Percentiles rank a stretch among this genome's conserved stretches.
Evolutionary conservation across 2,329 filamentous ascomycete species (phyloP).

Genomic region (Ophiostoma sp.): DNA sequence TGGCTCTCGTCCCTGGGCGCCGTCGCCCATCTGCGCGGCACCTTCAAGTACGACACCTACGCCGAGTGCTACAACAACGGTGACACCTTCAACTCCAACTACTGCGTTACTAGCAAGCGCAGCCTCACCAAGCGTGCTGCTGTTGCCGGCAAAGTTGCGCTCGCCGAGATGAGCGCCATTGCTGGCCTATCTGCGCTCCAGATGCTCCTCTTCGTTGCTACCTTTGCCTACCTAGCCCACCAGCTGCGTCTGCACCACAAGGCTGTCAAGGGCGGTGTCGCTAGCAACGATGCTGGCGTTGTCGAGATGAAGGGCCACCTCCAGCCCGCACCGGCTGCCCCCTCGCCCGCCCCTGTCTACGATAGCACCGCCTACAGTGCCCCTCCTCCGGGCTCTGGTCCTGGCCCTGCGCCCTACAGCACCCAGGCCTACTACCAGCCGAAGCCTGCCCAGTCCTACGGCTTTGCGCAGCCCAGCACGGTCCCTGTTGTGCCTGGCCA

Average conservation of each 20-base stretch:
- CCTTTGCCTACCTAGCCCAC: conserved; percentile 40
- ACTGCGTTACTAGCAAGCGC: conserved; percentile 28
- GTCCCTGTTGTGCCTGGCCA: background rate
- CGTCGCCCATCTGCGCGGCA: conserved; percentile 30
- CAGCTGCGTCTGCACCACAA: conserved; percentile 30
- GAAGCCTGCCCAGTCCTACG: conserved; percentile 6
- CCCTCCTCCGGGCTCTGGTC: background rate
- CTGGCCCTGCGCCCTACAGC: background rate
- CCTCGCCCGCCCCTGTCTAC: background rate
- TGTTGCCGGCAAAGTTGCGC: conserved; percentile 26
- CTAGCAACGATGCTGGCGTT: conserved; percentile 27
- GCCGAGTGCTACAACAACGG: conserved; percentile 31
- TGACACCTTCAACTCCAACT: conserved; percentile 28
- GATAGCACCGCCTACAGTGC: background rate
- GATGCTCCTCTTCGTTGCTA: conserved; percentile 37
- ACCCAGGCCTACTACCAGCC: conserved; percentile 7
- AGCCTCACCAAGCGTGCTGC: conserved; percentile 26
- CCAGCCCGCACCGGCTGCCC: background rate
- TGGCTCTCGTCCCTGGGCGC: conserved; percentile 34
- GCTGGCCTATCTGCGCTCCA: conserved; percentile 32
- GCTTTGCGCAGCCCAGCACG: background rate
- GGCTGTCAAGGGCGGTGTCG: conserved; percentile 24
- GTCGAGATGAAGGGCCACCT: conserved; percentile 32
- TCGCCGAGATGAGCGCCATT: conserved; percentile 31
- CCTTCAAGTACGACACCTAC: conserved; percentile 27